phyloP scores from a whole-genome alignment of 1,284 basidiomycete species.

The Psilocybe mexicana region DNA sequence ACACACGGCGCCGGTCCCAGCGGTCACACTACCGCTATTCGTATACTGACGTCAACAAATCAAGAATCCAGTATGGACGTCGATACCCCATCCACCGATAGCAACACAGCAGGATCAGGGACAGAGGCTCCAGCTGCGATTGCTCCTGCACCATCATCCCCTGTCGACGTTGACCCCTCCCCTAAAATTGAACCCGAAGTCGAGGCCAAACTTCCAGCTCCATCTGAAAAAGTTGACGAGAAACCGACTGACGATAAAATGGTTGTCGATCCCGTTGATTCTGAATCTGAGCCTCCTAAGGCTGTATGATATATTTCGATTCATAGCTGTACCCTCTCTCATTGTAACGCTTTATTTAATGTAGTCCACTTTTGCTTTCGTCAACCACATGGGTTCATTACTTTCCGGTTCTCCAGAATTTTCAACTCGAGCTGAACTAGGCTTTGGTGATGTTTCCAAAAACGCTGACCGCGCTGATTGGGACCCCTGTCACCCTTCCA shows the following conservation, averaged over 20 bases:
- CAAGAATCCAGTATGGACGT: conserved; percentile 46
- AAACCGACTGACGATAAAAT: conserved; percentile 21
- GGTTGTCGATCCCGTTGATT: conserved; percentile 20
- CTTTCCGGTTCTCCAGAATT: no score
- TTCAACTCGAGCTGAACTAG: no score
- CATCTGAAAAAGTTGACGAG: conserved; percentile 3
- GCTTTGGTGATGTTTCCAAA: no score
- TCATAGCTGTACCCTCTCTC: conserved; percentile 22
- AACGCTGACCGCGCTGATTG: no score
- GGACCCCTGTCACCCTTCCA: neutral
- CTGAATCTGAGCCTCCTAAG: conserved; percentile 4
- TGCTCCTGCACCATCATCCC: neutral
- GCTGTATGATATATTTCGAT: neutral
- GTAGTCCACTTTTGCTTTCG: conserved; percentile 12
- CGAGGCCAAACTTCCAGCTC: neutral
- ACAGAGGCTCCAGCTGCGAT: conserved; percentile 16
- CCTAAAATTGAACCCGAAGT: conserved; percentile 3
- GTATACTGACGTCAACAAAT: conserved; percentile 40
- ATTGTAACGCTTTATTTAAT: conserved; percentile 20
- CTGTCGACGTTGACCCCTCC: conserved; percentile 7
- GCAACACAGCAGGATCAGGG: conserved; percentile 21
- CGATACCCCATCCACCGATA: conserved; percentile 36
- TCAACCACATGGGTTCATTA: no score
- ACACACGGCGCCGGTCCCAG: conserved; percentile 75
- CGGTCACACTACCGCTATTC: conserved; percentile 57